Base-by-base conservation (phyloP, 495 filamentous ascomycete species). In the Lasiosphaeria ovina region DNA sequence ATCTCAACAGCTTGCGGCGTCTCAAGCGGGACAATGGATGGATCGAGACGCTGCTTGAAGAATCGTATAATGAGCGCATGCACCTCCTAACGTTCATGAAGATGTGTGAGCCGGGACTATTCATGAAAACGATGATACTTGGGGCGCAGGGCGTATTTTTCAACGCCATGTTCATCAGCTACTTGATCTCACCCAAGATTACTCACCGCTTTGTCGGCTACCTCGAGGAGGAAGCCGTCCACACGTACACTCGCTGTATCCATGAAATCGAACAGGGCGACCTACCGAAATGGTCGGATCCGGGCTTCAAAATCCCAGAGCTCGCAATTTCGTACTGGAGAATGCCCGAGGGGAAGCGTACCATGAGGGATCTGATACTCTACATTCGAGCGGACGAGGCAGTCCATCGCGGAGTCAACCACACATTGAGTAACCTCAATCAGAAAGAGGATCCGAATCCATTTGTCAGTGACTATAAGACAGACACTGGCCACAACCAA, bases 131-230 rank as follows among this genome's bases (percentile, higher is more conserved):
- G 33, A 88, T 94, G 83, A 88, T 95, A 44, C 81, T 97, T 36
- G 91, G 85, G 8, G 91, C 92, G 1, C 84, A 87, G 60, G 84
- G 84, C 14, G 91, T 98, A 62, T 97, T 94, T 79, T 97, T 95
- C 83, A 98, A 98, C 74, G 84, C 85, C 61, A 84, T 98, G 71
- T 96, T 98, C 83, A 33, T 96, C 49, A 81, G 87, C 51, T 98
- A 98, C 76, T 84, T 98, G 32, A 73, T 97, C 53, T 93, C 90
- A 0, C 93, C 94, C 2, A 86, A 88, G 45, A 95, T 91, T 62
- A 93, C 88, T 68, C 94, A 98, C 73, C 89, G 94, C 49, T 98
- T 98, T 71, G 93, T 98, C 52, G 94, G 94, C 2, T 97, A 97
- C 64, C 83, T 98, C 33, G 95, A 98, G 71, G 94, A 98, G 73